Evolutionary conservation across 352 stramenopile species (phyloP), one percentile per base, ranked within the genome.

Genomic region (Thraustotheca clavata): DNA sequence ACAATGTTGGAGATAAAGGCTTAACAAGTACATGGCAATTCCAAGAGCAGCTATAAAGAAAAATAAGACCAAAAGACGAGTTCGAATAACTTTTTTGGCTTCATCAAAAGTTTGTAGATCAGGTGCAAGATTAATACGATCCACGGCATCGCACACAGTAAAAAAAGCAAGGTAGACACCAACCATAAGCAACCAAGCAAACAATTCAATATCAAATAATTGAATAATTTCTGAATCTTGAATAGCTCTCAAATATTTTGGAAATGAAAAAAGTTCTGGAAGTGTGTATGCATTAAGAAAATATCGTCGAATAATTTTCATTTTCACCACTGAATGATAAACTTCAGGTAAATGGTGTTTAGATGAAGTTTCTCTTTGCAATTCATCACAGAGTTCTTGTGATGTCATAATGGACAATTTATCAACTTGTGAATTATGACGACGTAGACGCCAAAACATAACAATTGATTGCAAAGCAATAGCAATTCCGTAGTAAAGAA

Each of bases 191-290:
- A 61, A 8, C 52, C 52, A 61, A 34, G 52, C 34, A 6, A 38
- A 61, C 14, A 46, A 8, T 12, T 61, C 52, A 24, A 61, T 38
- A 22, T 61, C 52, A 12, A 47, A 61, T 26, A 61, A 38, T 22
- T 61, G 52, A 29, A 61, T 61, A 29, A 61, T 61, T 29, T 61
- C 52, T n/a, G 52, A 46, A 38, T 61, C 52, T 29, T 61, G 52
- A 29, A 61, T 38, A 14, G 52, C 52, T 22, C 52, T 34, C 35
- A 61, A 38, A 29, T 61, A 61, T 20, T 61, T 61, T 11, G 52
- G 52, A 49, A 61, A 61, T 4, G 52, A 61, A 27, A 61, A 61
- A 4, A 61, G 52, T 11, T 38, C 24, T 2, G 52, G 52, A 14
- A 61, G 52, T 4, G 46, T 9, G 34, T 49, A 49, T 16, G 29